Conservation (phyloP, 169 alveolate genomes). For the Perkinsus marinus region DNA sequence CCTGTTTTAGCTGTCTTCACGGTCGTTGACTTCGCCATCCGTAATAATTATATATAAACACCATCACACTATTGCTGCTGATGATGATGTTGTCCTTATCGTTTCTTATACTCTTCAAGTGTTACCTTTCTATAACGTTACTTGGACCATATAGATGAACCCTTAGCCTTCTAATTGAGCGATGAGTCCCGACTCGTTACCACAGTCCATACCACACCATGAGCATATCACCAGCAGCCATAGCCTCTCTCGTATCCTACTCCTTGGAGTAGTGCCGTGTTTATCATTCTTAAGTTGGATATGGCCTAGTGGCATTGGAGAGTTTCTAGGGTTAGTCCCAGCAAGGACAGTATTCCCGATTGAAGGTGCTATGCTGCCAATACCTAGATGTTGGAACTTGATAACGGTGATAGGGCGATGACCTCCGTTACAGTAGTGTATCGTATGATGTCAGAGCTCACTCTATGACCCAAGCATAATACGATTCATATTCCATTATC, state of each 20-base stretch:
- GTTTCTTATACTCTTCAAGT: not conserved
- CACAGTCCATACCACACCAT: not conserved
- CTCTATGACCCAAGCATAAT: not conserved
- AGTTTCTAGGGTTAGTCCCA: not conserved
- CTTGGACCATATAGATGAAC: too few relatives aligned
- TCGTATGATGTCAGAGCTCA: not conserved
- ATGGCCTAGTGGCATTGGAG: not conserved
- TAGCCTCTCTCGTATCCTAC: not conserved
- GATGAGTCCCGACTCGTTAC: not conserved
- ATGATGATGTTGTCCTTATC: not conserved
- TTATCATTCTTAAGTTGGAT: not conserved
- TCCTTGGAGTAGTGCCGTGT: not conserved
- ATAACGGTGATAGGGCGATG: not conserved
- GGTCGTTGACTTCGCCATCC: not conserved
- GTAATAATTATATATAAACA: not conserved
- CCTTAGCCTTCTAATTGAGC: too few relatives aligned
- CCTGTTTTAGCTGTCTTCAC: not conserved
- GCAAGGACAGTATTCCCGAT: not conserved
- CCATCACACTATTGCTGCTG: not conserved
- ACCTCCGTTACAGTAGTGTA: not conserved
- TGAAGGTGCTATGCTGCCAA: not conserved
- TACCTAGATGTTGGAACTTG: not conserved
- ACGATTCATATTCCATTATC: not conserved
- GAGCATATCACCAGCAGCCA: not conserved
- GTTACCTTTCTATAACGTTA: too few relatives aligned